phyloP scores from a whole-genome alignment of 345 rosid species.

The Trapa bicornis region DNA sequence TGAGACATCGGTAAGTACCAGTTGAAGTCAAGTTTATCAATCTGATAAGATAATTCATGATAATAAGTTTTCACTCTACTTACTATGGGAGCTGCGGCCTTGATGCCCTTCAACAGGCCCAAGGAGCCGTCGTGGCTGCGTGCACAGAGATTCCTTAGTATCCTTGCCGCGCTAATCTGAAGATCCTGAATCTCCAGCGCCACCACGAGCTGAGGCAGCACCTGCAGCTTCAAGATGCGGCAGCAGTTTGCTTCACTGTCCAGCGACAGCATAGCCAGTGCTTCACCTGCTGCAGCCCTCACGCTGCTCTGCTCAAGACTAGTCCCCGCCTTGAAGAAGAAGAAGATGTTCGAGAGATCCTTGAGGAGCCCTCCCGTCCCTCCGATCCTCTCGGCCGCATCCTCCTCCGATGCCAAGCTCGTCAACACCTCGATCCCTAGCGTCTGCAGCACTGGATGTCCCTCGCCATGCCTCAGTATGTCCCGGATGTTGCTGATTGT shows the following conservation, averaged over 20 bases:
- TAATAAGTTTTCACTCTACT: background rate
- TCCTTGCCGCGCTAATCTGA: constrained; percentile 61
- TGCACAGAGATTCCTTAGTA: constrained; percentile 56
- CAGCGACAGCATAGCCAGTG: constrained; percentile 70
- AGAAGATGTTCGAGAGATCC: constrained; percentile 68
- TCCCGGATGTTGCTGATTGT: constrained; percentile 75
- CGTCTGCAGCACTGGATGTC: constrained; percentile 45
- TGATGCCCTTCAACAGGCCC: constrained; percentile 35
- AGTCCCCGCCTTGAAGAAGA: constrained; percentile 14
- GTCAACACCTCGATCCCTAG: constrained; percentile 63
- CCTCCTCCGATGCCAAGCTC: constrained; percentile 57
- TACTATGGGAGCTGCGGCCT: constrained; percentile 58
- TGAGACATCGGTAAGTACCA: constrained; percentile 9
- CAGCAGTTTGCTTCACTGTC: constrained; percentile 64
- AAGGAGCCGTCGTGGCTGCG: constrained; percentile 37
- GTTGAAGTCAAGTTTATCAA: too few species aligned
- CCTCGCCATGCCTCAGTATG: constrained; percentile 52
- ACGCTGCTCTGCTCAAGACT: constrained; percentile 19
- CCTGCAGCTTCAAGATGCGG: constrained; percentile 47
- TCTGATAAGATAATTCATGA: too few species aligned
- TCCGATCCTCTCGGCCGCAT: constrained; percentile 66
- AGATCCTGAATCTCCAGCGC: constrained; percentile 46
- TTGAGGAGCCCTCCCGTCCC: constrained; percentile 72
- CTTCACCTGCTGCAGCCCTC: constrained; percentile 74
- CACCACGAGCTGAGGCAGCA: constrained; percentile 33